Evolutionary conservation across 116 monocot species (phyloP), one percentile per base, ranked within the genome.

Genomic region (Trichopus zeylanicus): DNA sequence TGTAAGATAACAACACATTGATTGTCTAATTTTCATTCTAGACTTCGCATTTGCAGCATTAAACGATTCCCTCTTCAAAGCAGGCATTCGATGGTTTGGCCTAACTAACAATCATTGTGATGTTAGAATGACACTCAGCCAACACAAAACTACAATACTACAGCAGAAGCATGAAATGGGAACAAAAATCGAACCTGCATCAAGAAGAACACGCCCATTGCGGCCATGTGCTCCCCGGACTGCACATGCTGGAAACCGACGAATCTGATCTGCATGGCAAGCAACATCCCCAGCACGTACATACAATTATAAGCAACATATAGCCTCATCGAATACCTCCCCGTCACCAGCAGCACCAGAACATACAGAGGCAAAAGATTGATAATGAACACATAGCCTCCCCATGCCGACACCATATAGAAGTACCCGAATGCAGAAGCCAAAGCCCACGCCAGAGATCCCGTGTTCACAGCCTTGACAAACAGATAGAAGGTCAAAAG

Each of bases 351-450:
- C 55, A 97, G 58, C 62, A 97, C 91, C 67, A 97, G 52, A 21
- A 91, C 97, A 57, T 97, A 91, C 7, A 97, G 71, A 2, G 97
- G 97, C 37, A 97, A 51, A 24, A 97, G 56, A 42, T 97, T 97
- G 39, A 97, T 97, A 25, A 97, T 91, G 42, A 91, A 97, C 26
- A 97, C 91, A 13, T 97, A 97, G 12, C 97, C 97, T 53, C 97
- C 97, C 97, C 97, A 97, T 1, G 91, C 91, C 0, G 97, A 97
- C 42, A 97, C 97, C 97, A 97, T 97, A 46, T 97, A 97, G 64
- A 97, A 97, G 64, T 97, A 97, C 30, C 81, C 87, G 20, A 91
- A 84, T 1, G 97, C 91, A 12, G 97, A 81, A 0, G 79, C 97
- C 27, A 91, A 59, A 18, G 81, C 57, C 97, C 91, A 91, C 5